These are phyloP conservation scores for Gaultheria prostrata DNA, from an alignment of 148 eudicot genomes.

Conservation along the genomic window DNA sequence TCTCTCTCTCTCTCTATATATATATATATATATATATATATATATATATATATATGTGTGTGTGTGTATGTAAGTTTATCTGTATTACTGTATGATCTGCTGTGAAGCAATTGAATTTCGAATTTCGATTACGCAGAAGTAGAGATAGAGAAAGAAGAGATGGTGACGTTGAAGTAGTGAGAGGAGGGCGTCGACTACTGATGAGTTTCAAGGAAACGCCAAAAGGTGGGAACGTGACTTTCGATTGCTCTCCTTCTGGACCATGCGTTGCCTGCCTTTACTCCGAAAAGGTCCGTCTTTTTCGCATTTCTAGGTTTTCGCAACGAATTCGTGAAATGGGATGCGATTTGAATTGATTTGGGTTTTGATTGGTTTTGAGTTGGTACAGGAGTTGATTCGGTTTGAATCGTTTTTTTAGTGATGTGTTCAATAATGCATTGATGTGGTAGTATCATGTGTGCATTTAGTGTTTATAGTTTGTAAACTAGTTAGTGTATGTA, in stretches of 20 bases:
- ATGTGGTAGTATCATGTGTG: too few relatives aligned
- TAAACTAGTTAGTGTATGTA: too few relatives aligned
- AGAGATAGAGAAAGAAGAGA: background rate
- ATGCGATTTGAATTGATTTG: background rate
- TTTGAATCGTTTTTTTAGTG: background rate
- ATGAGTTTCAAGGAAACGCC: conserved; percentile 68
- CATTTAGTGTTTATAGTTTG: too few relatives aligned
- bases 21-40: too few relatives aligned
- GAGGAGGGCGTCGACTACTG: conserved; percentile 30
- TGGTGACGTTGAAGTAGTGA: background rate
- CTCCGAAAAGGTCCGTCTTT: conserved; percentile 66
- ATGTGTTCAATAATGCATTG: too few relatives aligned
- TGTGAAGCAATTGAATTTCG: background rate
- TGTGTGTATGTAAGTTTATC: background rate
- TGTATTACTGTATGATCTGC: background rate
- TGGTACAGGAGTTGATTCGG: background rate
- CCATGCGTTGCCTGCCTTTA: conserved; percentile 79
- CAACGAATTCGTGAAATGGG: background rate
- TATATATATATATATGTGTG: background rate
- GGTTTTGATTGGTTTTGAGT: background rate
- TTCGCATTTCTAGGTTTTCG: background rate
- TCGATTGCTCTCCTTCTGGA: conserved; percentile 88
- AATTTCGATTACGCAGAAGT: background rate
- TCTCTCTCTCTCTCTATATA: background rate
- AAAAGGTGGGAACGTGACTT: conserved; percentile 53